These are phyloP conservation scores for Cyberlindnera petersonii DNA, from an alignment of 805 yeast species.

Conservation along the genomic window DNA sequence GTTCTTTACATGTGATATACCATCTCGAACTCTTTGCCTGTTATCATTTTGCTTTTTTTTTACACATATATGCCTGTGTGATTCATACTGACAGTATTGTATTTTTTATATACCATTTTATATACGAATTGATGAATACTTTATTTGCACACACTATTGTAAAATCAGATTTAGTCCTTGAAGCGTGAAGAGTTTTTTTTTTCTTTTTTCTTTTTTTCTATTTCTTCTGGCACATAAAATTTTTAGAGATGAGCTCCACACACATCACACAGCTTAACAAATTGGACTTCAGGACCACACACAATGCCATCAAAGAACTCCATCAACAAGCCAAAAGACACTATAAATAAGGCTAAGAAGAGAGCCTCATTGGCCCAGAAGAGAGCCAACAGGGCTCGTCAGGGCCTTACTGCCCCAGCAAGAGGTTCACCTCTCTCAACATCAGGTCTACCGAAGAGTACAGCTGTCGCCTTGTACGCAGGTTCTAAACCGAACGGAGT, in stretches of 20 bases:
- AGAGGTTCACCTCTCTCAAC: slow-evolving; percentile 41
- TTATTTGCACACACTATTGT: neutral
- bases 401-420: slow-evolving; percentile 39
- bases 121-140: slow-evolving; percentile 2
- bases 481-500: slow-evolving; percentile 27
- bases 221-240: slow-evolving; percentile 9
- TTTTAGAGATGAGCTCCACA: slow-evolving; percentile 13
- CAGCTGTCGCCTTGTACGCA: slow-evolving; percentile 40
- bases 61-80: neutral
- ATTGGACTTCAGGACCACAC: no score
- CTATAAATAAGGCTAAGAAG: slow-evolving; percentile 47
- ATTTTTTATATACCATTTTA: neutral
- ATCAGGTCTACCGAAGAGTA: slow-evolving; percentile 39
- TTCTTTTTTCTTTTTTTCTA: neutral
- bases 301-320: slow-evolving; percentile 80
- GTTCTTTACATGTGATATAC: no score
- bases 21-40: no score
- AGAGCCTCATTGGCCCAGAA: slow-evolving; percentile 48
- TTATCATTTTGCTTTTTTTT: no score
- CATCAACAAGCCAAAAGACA: slow-evolving; percentile 73
- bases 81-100: neutral
- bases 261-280: neutral
- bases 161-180: neutral
- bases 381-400: slow-evolving; percentile 49
- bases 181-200: neutral